Conservation (phyloP, 768 basidiomycete species). For the Lepiota venenata region DNA sequence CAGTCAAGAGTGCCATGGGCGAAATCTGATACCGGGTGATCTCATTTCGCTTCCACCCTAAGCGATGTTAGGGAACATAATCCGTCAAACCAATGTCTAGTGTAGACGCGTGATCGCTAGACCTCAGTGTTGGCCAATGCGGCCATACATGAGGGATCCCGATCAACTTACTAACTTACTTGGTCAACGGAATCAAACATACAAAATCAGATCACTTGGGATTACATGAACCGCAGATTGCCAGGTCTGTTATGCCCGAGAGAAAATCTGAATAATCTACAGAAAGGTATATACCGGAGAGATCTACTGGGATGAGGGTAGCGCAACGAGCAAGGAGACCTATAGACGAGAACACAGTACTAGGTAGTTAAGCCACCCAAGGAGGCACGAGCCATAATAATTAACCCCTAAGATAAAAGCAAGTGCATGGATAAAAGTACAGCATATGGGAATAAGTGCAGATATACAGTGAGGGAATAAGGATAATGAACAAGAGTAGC, state of each 20-base stretch:
- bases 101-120: no score
- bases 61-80: no score
- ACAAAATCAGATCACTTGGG: background rate
- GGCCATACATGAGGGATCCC: background rate
- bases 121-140: no score
- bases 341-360: slow-evolving; percentile 35
- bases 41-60: no score
- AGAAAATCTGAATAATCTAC: slow-evolving; percentile 12
- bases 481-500: slow-evolving; percentile 5
- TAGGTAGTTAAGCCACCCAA: slow-evolving; percentile 19
- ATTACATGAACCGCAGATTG: background rate
- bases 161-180: no score
- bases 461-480: slow-evolving; percentile 14
- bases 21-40: no score
- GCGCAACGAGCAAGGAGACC: slow-evolving; percentile 23
- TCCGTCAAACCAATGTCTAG: no score
- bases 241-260: background rate
- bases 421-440: slow-evolving; percentile 11
- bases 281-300: slow-evolving; percentile 15
- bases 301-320: slow-evolving; percentile 20
- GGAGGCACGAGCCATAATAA: slow-evolving; percentile 16
- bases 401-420: slow-evolving; percentile 8
- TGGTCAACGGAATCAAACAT: background rate
- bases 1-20: no score
- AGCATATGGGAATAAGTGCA: slow-evolving; percentile 11